Percentiles rank a stretch among this genome's conserved stretches.
Evolutionary conservation across 345 rosid genomes (phyloP).

Genomic region (Populus davidiana): DNA sequence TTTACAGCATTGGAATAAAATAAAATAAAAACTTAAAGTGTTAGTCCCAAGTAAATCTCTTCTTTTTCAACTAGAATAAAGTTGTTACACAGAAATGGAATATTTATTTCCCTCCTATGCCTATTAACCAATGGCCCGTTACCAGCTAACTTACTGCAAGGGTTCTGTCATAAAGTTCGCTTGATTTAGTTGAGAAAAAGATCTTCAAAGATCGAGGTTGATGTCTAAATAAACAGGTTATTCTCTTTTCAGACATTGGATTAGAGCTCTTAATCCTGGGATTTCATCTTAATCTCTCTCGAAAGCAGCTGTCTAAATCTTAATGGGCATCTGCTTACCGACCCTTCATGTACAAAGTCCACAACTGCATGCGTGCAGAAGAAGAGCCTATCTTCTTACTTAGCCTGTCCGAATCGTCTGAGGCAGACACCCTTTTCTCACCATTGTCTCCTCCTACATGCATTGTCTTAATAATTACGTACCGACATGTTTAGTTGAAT

Average conservation of each 20-base stretch:
- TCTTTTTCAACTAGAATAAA: too few relatives aligned
- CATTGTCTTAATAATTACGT: too few relatives aligned
- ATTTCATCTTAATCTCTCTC: neutral
- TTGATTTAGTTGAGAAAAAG: neutral
- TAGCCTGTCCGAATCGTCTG: slow-evolving; percentile 13
- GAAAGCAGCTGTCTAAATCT: neutral
- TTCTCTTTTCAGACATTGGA: neutral
- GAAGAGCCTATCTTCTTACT: neutral
- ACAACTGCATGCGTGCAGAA: neutral
- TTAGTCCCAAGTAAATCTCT: too few relatives aligned
- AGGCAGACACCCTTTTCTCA: neutral
- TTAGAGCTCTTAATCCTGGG: neutral
- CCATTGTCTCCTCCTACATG: too few relatives aligned
- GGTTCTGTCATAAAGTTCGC: neutral
- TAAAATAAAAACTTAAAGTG: too few relatives aligned
- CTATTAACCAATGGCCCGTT: too few relatives aligned
- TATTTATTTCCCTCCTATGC: too few relatives aligned
- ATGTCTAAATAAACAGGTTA: neutral
- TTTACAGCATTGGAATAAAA: too few relatives aligned
- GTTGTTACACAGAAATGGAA: neutral
- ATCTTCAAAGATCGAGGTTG: neutral
- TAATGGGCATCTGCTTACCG: neutral
- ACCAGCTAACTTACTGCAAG: neutral
- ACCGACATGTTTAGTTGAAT: too few relatives aligned
- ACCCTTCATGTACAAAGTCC: neutral